Percentiles rank a stretch among this genome's conserved stretches.
phyloP scores from a whole-genome alignment of 306 rosid genomes.

The Acacia confusa region DNA sequence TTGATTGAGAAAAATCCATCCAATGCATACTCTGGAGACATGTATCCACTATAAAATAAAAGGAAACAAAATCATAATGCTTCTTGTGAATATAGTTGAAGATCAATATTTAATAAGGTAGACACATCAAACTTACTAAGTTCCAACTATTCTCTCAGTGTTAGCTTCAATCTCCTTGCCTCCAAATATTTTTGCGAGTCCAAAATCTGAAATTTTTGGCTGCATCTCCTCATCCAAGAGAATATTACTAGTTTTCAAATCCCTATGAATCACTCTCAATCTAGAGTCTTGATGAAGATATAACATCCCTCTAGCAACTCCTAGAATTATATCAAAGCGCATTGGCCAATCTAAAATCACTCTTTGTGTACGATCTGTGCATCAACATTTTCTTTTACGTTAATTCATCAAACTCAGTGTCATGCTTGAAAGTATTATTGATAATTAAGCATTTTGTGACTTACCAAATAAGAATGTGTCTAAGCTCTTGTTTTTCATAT shows the following conservation, averaged over 20 bases:
- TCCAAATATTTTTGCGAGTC: conserved; percentile 38
- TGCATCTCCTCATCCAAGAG: conserved; percentile 40
- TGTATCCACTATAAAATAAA: conserved; percentile 37
- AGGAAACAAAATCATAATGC: neutral
- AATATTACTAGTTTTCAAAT: conserved; percentile 41
- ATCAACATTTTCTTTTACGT: neutral
- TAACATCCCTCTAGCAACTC: conserved; percentile 29
- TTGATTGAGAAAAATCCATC: conserved; percentile 53
- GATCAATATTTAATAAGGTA: neutral
- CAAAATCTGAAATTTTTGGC: conserved; percentile 45
- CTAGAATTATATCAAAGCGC: conserved; percentile 48
- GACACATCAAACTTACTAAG: conserved; percentile 31
- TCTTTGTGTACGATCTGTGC: conserved; percentile 29
- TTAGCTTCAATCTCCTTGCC: conserved; percentile 37
- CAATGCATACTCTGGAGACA: conserved; percentile 45
- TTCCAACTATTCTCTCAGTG: conserved; percentile 34
- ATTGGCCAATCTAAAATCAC: conserved; percentile 38
- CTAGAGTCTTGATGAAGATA: conserved; percentile 47
- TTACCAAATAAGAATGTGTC: conserved; percentile 44
- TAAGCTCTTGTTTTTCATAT: conserved; percentile 44
- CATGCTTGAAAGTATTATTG: neutral
- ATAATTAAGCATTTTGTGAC: neutral
- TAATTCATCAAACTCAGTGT: neutral
- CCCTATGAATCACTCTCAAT: conserved; percentile 40
- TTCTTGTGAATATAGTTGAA: neutral